A percentile compares a stretch with the other conserved stretches of the same genome.
These are phyloP conservation scores for Epichloe baconii DNA, from an alignment of 2,329 filamentous ascomycete genomes.

Conservation along the genomic window DNA sequence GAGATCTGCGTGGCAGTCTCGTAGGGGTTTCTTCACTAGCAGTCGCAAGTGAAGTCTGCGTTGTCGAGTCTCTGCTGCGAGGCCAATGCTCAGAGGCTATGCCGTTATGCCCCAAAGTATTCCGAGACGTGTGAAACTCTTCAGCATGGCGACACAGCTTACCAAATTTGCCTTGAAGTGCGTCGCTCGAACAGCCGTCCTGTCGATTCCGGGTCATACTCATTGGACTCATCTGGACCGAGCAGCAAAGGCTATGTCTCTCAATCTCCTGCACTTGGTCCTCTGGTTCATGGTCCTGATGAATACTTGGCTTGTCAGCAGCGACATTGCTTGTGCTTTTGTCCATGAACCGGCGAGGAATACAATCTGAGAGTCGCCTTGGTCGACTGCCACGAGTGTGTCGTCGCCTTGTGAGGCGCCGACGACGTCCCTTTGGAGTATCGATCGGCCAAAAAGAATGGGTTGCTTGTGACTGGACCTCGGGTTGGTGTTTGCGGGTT, in stretches of 20 bases:
- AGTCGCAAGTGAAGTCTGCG: background rate
- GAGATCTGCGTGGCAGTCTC: background rate
- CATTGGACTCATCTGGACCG: slow-evolving; percentile 4
- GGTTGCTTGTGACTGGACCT: slow-evolving; percentile 16
- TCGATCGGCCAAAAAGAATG: slow-evolving; percentile 20
- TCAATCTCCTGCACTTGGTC: background rate
- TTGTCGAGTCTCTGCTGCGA: slow-evolving; percentile 4
- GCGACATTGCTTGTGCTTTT: slow-evolving; percentile 4
- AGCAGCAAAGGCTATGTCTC: slow-evolving; percentile 21
- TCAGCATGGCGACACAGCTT: slow-evolving; percentile 20
- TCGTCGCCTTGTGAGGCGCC: slow-evolving; percentile 12
- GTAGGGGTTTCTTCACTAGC: background rate
- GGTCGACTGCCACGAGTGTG: slow-evolving; percentile 9
- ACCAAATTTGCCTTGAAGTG: slow-evolving; percentile 13
- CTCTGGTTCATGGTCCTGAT: slow-evolving; percentile 12
- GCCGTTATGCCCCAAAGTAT: slow-evolving; percentile 22
- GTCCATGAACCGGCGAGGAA: slow-evolving; percentile 12
- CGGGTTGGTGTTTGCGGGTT: slow-evolving; percentile 1
- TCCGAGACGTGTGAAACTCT: slow-evolving; percentile 20
- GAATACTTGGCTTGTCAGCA: slow-evolving; percentile 12
- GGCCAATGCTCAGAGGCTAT: slow-evolving; percentile 4
- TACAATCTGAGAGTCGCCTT: slow-evolving; percentile 17
- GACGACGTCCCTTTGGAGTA: slow-evolving; percentile 9
- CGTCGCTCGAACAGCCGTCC: slow-evolving; percentile 9
- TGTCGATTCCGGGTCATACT: background rate